Evolutionary conservation across 2,329 filamentous ascomycete species (phyloP).

Genomic region (Cytospora schulzeri): DNA sequence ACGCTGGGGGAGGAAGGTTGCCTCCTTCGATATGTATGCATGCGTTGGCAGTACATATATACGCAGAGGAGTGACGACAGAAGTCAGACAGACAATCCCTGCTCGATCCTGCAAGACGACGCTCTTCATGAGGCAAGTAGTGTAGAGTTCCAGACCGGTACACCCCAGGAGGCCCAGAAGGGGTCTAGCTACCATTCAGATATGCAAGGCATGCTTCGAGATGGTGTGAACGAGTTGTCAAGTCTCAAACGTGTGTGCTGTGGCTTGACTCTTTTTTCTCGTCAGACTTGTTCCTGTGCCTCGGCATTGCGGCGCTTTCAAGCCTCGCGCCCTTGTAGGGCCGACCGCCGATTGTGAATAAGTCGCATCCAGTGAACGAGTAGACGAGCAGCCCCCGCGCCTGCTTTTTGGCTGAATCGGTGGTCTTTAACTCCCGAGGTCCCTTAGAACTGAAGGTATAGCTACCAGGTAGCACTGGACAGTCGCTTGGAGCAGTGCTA

Average conservation of each 20-base stretch:
- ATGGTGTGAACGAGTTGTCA: not conserved
- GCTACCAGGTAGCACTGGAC: too few species aligned
- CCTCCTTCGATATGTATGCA: slow-evolving; percentile 8
- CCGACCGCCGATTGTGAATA: not conserved
- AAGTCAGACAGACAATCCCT: not conserved
- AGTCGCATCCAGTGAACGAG: not conserved
- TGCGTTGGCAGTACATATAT: slow-evolving; percentile 37
- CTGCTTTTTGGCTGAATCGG: not conserved
- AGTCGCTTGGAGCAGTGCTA: too few species aligned
- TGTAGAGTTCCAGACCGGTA: not conserved
- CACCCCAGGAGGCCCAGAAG: not conserved
- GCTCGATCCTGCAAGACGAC: not conserved
- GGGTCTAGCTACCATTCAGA: not conserved
- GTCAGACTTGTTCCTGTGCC: not conserved
- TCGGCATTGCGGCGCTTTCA: not conserved
- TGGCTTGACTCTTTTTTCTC: not conserved
- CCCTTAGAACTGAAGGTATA: too few species aligned
- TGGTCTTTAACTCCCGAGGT: too few species aligned
- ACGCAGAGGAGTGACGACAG: slow-evolving; percentile 33
- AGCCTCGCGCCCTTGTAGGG: not conserved
- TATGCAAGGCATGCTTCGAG: slow-evolving; percentile 1
- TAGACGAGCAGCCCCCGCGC: too few species aligned
- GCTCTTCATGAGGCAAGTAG: not conserved
- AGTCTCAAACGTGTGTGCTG: not conserved
- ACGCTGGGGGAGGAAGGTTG: slow-evolving; percentile 2